Percentiles rank a stretch among this genome's conserved stretches.
phyloP scores from a whole-genome alignment of 352 stramenopile species.

The Phytophthora aleatoria region DNA sequence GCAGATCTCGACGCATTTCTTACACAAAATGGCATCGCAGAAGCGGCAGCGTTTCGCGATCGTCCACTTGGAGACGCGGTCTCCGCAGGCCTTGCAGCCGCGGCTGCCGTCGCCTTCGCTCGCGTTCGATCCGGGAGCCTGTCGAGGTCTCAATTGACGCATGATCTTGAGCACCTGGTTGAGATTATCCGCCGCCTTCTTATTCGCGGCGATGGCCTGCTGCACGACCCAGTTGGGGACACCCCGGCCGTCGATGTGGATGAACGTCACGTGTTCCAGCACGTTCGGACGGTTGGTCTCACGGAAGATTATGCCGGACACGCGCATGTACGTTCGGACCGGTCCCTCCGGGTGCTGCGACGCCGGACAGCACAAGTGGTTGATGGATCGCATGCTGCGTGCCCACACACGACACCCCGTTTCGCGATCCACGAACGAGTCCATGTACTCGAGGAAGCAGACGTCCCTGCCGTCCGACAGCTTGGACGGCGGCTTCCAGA shows the following conservation, averaged over 20 bases:
- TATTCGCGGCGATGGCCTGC: constrained; percentile 46
- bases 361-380: constrained; percentile 62
- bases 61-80: constrained; percentile 69
- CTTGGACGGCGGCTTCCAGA: constrained; percentile 58
- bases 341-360: constrained; percentile 61
- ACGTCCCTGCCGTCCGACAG: constrained; percentile 60
- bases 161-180: constrained; percentile 74
- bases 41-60: constrained; percentile 62
- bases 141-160: constrained; percentile 38
- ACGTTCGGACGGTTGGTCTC: constrained; percentile 62
- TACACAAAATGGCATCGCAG: constrained; percentile 69
- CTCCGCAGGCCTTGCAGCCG: constrained; percentile 55
- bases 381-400: constrained; percentile 65
- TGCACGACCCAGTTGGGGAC: constrained; percentile 55
- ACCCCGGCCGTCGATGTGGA: constrained; percentile 56
- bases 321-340: constrained; percentile 54
- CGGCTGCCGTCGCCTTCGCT: constrained; percentile 30
- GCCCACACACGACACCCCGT: constrained; percentile 68
- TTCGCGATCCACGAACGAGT: constrained; percentile 65
- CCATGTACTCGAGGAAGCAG: constrained; percentile 69
- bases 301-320: constrained; percentile 63
- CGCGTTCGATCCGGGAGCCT: constrained; percentile 13
- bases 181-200: constrained; percentile 53
- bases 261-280: constrained; percentile 60
- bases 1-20: constrained; percentile 58